These are phyloP conservation scores for Aeminium ludgeri DNA, from an alignment of 495 filamentous ascomycete species.

Conservation along the genomic window DNA sequence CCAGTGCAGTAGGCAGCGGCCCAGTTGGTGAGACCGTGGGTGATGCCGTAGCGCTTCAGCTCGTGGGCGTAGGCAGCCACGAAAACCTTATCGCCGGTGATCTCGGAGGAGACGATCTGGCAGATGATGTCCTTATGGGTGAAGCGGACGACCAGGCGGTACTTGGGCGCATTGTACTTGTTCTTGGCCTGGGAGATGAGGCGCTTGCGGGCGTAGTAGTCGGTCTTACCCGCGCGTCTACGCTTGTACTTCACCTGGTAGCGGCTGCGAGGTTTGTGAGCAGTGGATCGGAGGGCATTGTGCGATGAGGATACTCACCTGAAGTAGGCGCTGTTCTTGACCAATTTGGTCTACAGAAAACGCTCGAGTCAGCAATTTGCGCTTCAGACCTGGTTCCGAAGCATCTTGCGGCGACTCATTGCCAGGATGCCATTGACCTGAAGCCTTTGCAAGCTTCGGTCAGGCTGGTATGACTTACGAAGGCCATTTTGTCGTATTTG, in stretches of 20 bases:
- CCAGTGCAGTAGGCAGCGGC: slow-evolving; percentile 92
- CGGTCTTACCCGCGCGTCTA: slow-evolving; percentile 91
- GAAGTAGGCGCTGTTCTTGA: slow-evolving; percentile 97
- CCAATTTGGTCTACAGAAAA: slow-evolving; percentile 64
- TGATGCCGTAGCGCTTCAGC: slow-evolving; percentile 89
- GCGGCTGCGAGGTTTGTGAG: slow-evolving; percentile 40
- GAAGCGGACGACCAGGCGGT: slow-evolving; percentile 99
- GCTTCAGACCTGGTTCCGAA: slow-evolving; percentile 87
- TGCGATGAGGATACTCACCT: slow-evolving; percentile 42
- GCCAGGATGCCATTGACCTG: background rate
- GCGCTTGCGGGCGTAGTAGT: slow-evolving; percentile 99
- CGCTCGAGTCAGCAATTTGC: slow-evolving; percentile 94
- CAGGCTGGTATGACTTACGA: slow-evolving; percentile 22
- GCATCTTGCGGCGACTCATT: slow-evolving; percentile 88
- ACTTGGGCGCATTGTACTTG: slow-evolving; percentile 99
- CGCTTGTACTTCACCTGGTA: slow-evolving; percentile 99
- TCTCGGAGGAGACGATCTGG: slow-evolving; percentile 93
- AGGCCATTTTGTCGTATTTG: slow-evolving; percentile 25
- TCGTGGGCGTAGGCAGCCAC: slow-evolving; percentile 89
- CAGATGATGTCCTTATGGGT: slow-evolving; percentile 98
- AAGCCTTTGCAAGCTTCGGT: slow-evolving; percentile 1
- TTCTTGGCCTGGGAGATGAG: slow-evolving; percentile 99
- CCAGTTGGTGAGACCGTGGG: slow-evolving; percentile 99
- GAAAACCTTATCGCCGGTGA: slow-evolving; percentile 95
- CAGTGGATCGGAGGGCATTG: slow-evolving; percentile 4